phyloP scores from a whole-genome alignment of 140 eudicot genomes.

The Anethum foeniculum region DNA sequence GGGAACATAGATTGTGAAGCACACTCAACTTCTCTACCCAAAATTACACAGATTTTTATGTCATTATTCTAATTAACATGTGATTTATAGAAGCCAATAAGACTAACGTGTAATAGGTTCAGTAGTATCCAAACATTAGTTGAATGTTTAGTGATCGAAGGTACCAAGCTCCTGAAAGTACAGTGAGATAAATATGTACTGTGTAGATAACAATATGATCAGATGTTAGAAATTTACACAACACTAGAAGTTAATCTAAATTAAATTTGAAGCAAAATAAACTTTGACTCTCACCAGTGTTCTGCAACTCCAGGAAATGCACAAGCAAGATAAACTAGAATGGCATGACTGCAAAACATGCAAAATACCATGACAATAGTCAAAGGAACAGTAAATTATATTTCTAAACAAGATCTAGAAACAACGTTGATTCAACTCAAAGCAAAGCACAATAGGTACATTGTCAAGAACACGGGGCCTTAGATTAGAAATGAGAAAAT shows the following conservation, averaged over 20 bases:
- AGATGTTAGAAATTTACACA: not conserved
- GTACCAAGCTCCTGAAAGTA: not conserved
- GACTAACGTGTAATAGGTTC: not conserved
- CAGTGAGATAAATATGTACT: not conserved
- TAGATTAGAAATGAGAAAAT: not conserved
- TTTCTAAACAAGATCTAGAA: not conserved
- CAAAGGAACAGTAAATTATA: not conserved
- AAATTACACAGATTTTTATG: not conserved
- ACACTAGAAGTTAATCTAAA: not conserved
- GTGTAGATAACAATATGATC: not conserved
- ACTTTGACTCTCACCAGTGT: slow-evolving; percentile 53
- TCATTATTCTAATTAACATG: not conserved
- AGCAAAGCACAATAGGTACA: not conserved
- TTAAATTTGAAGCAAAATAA: not conserved
- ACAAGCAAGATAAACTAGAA: slow-evolving; percentile 50
- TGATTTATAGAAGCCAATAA: not conserved
- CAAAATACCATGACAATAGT: slow-evolving; percentile 6
- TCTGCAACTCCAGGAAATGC: slow-evolving; percentile 60
- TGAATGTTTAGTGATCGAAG: not conserved
- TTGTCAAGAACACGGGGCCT: not conserved
- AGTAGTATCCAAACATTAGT: not conserved
- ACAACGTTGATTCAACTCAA: not conserved
- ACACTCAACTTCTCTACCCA: not conserved
- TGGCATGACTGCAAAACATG: slow-evolving; percentile 59
- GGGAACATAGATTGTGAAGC: not conserved